Evolutionary conservation across 805 yeast genomes (phyloP), one percentile per base, ranked within the genome.

Genomic region (Candida nonsorbophila): DNA sequence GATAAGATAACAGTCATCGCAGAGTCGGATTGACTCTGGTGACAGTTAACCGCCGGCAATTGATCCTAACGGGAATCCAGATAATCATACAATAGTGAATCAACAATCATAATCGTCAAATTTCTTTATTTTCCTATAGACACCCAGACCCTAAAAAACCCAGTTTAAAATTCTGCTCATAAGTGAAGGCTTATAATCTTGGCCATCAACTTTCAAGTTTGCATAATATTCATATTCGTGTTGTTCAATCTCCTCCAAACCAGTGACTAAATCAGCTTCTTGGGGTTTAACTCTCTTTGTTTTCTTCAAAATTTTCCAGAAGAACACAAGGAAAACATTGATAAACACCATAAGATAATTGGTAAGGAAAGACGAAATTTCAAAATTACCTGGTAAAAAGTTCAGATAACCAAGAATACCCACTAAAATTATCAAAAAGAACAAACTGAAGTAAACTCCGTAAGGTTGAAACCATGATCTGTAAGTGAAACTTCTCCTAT

Each of bases 401-500:
- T 79, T 84, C 2, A 69, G 57, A 56, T 82, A 85, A 3, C 94
- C 94, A 55, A 53, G 74, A 53, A 42, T 74, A 46, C 84, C 85
- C 65, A 32, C 62, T 49, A 34, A 66, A 14, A 56, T 51, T 49
- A 57, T 49, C 29, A 58, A 42, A 31, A 55, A 50, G 26, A 41
- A 38, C 3, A 53, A 42, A 15, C 61, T 50, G 29, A 58, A 38
- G 25, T 43, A 49, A 14, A 53, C 51, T 9, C 62, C 45, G 43
- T 61, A 61, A n/a, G 67, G 67, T 34, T 61, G 67, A 44, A 47
- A 61, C 65, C 67, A 66, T 4, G 71, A 44, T 20, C 49, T 55
- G 49, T 61, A 68, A 2, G 63, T 56, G 38, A 69, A 55, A 3
- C 48, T 34, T 4, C 30, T 27, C 40, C 72, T 53, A 38, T 60